phyloP scores from a whole-genome alignment of 2,329 filamentous ascomycete genomes.

The Colletotrichum limetticola region DNA sequence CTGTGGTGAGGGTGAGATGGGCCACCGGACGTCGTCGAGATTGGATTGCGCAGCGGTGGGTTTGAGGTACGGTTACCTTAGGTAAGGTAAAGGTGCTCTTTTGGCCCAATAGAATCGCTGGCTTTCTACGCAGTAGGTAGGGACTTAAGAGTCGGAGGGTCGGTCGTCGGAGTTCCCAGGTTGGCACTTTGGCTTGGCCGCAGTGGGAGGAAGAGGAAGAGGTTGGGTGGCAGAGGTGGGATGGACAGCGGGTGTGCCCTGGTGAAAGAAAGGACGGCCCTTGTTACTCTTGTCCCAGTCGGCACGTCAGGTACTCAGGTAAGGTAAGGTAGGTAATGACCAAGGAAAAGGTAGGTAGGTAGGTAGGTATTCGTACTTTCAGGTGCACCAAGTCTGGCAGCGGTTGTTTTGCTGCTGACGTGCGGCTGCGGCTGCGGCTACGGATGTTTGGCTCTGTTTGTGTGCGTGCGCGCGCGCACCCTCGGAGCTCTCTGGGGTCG shows the following conservation, averaged over 20 bases:
- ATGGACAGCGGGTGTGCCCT: neutral
- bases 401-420: neutral
- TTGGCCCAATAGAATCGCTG: neutral
- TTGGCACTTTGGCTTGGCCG: neutral
- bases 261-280: neutral
- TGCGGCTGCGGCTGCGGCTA: neutral
- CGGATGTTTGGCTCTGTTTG: neutral
- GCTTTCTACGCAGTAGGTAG: neutral
- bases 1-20: neutral
- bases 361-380: neutral
- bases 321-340: too few species aligned
- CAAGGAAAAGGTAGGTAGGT: too few species aligned
- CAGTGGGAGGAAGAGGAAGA: neutral
- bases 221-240: neutral
- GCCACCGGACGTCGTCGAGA: conserved; percentile 27
- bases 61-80: conserved; percentile 19
- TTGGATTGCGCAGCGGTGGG: conserved; percentile 25
- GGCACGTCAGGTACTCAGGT: too few species aligned
- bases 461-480: neutral
- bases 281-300: too few species aligned
- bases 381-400: neutral
- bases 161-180: neutral
- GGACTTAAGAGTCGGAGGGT: neutral
- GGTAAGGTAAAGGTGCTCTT: conserved; percentile 12
- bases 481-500: conserved; percentile 1